Conservation (phyloP, 2,329 filamentous ascomycete genomes). For the Fusarium newnesense region DNA sequence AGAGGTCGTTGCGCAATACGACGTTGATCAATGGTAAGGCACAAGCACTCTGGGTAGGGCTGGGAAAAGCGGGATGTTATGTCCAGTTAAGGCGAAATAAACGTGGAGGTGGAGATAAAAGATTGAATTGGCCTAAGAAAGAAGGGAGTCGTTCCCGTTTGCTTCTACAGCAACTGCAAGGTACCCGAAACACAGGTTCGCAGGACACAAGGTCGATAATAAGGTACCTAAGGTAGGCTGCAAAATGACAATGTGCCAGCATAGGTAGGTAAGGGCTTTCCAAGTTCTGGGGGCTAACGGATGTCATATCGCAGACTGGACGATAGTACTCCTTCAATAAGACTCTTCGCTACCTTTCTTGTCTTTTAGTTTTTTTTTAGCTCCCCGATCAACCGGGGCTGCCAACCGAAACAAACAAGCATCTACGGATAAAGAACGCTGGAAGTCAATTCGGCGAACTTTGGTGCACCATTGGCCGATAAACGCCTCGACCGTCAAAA, state of each 20-base stretch:
- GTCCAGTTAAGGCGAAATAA: constrained; percentile 9
- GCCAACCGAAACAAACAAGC: neutral
- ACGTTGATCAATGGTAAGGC: constrained; percentile 24
- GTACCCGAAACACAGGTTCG: constrained; percentile 9
- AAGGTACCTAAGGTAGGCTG: neutral
- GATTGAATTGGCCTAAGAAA: neutral
- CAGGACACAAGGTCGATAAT: neutral
- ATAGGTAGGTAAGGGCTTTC: neutral
- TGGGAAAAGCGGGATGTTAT: constrained; percentile 28
- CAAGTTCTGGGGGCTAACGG: neutral
- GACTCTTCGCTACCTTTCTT: neutral
- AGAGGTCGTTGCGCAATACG: constrained; percentile 25
- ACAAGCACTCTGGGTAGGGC: constrained; percentile 28
- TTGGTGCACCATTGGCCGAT: neutral
- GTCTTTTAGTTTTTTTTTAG: neutral
- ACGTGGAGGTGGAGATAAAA: constrained; percentile 26
- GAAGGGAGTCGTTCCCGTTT: neutral
- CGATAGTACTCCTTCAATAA: neutral
- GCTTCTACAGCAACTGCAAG: neutral
- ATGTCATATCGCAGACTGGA: neutral
- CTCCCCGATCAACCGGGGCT: neutral
- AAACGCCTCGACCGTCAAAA: neutral
- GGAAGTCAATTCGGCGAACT: constrained; percentile 19
- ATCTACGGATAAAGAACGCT: neutral
- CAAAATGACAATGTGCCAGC: neutral